These are phyloP conservation scores for Colletotrichum sp. DNA, from an alignment of 2,329 filamentous ascomycete species.

Conservation along the genomic window DNA sequence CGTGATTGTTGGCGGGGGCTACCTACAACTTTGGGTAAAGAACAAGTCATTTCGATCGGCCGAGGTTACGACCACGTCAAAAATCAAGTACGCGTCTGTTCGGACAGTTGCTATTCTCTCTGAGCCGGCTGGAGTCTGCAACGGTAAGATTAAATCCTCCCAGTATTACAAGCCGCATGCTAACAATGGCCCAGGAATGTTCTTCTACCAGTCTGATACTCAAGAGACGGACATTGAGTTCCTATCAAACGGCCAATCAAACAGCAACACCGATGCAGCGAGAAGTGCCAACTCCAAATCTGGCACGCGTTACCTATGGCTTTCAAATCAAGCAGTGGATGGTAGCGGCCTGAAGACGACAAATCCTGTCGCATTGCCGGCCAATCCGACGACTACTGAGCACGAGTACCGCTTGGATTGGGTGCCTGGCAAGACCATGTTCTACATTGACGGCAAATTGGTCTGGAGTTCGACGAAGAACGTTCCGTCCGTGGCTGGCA, in stretches of 20 bases:
- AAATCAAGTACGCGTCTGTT: constrained; percentile 32
- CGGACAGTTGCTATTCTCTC: constrained; percentile 30
- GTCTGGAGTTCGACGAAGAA: constrained; percentile 28
- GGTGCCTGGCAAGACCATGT: constrained; percentile 25
- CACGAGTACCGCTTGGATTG: constrained; percentile 36
- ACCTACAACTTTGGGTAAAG: constrained; percentile 30
- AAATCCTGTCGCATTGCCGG: constrained; percentile 16
- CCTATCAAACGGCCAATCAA: constrained; percentile 29
- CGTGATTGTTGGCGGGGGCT: constrained; percentile 25
- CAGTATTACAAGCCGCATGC: rapidly evolving
- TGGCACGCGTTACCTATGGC: background rate
- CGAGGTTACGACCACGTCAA: constrained; percentile 26
- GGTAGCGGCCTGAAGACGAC: background rate
- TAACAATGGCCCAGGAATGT: constrained; percentile 27
- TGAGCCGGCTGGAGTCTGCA: constrained; percentile 32
- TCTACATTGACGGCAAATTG: constrained; percentile 29
- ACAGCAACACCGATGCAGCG: constrained; percentile 18
- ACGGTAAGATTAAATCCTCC: constrained; percentile 21
- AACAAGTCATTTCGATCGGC: constrained; percentile 24
- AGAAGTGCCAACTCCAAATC: background rate
- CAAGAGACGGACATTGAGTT: constrained; percentile 36
- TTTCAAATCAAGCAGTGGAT: background rate
- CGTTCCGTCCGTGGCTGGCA: constrained; percentile 26
- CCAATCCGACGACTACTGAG: constrained; percentile 26
- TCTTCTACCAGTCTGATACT: constrained; percentile 29